Evolutionary conservation across 2,329 filamentous ascomycete species (phyloP).

Genomic region (Claviceps arundinis): DNA sequence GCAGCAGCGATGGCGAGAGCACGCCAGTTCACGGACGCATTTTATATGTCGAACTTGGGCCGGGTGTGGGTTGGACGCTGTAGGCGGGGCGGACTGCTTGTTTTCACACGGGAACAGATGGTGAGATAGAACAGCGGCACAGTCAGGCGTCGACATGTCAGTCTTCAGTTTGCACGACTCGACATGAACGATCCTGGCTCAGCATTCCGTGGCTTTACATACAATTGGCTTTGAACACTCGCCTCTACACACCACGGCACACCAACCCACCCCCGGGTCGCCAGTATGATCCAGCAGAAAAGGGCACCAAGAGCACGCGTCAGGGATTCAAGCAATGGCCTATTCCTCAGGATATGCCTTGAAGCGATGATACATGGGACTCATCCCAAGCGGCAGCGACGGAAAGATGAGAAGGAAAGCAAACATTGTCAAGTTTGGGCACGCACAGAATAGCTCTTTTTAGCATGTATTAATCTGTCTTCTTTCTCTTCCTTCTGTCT

Average conservation of each 20-base stretch:
- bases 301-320: too few species aligned
- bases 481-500: conserved; percentile 21
- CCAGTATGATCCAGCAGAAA: too few species aligned
- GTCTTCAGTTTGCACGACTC: too few species aligned
- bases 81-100: background rate
- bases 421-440: background rate
- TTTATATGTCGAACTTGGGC: conserved; percentile 2
- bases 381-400: background rate
- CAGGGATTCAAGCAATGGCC: too few species aligned
- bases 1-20: background rate
- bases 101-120: background rate
- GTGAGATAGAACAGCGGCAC: background rate
- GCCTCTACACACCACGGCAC: too few species aligned
- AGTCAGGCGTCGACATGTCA: background rate
- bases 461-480: conserved; percentile 35
- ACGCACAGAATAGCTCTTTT: conserved; percentile 14
- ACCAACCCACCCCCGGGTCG: too few species aligned
- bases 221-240: too few species aligned
- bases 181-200: too few species aligned
- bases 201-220: too few species aligned
- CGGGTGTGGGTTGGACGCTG: background rate
- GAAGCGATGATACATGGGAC: too few species aligned
- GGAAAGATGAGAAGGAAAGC: conserved; percentile 12
- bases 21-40: conserved; percentile 1
- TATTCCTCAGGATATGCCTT: too few species aligned